Evolutionary conservation across 768 basidiomycete genomes (phyloP).

Genomic region (Pholiota microspora): DNA sequence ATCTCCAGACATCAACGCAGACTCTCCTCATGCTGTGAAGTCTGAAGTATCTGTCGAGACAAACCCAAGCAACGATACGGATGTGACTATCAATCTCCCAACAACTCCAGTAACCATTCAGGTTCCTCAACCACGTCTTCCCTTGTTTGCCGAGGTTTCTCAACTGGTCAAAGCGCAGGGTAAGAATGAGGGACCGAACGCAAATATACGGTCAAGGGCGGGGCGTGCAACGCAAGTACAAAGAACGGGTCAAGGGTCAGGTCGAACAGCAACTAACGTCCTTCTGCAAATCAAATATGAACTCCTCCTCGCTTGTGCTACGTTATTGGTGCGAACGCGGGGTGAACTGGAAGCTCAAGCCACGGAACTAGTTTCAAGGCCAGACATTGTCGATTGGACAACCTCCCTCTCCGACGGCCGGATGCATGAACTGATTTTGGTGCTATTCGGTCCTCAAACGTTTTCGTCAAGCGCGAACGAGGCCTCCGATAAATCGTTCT

Average conservation of each 20-base stretch:
- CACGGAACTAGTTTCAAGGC: not conserved
- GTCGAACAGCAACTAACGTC: no score
- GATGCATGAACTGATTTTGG: constrained; percentile 2
- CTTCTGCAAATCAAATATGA: constrained; percentile 18
- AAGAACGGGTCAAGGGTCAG: constrained; percentile 3
- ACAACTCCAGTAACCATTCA: not conserved
- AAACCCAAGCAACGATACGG: not conserved
- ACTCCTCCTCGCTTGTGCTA: constrained; percentile 14
- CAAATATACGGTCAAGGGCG: not conserved
- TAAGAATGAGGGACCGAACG: not conserved
- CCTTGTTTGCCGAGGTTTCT: not conserved
- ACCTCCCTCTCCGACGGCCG: constrained; percentile 3
- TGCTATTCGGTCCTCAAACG: constrained; percentile 1
- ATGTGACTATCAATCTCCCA: not conserved
- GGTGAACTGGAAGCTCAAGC: not conserved
- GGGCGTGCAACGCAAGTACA: not conserved
- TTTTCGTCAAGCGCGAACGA: not conserved
- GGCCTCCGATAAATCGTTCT: constrained; percentile 2
- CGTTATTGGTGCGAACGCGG: constrained; percentile 8
- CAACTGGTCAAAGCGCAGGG: not conserved
- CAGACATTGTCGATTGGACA: not conserved
- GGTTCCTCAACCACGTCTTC: not conserved
- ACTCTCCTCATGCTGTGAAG: not conserved
- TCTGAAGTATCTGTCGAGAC: not conserved
- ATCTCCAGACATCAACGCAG: not conserved